phyloP scores from a whole-genome alignment of 768 basidiomycete genomes.

The Mrakia frigida region DNA sequence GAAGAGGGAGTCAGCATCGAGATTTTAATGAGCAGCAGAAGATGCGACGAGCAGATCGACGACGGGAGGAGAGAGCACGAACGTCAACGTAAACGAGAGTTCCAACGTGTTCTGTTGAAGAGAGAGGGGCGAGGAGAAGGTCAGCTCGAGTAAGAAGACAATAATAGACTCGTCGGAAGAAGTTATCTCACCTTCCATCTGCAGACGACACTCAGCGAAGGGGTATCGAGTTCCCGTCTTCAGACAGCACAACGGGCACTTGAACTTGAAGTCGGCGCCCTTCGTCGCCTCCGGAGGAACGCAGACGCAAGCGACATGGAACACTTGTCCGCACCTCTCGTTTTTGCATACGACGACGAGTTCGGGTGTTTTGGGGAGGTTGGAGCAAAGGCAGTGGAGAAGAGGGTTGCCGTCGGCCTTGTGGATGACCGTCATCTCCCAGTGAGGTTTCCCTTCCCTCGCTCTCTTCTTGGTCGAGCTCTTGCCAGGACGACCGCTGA shows the following conservation, averaged over 20 bases:
- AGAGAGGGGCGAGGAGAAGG: no score
- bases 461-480: constrained; percentile 3
- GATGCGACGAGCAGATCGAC: neutral
- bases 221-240: constrained; percentile 66
- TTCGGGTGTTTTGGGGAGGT: constrained; percentile 30
- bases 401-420: no score
- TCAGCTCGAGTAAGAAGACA: no score
- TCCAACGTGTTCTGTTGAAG: neutral
- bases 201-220: constrained; percentile 50
- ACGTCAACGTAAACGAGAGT: neutral
- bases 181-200: constrained; percentile 53
- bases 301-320: constrained; percentile 39
- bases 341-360: constrained; percentile 32
- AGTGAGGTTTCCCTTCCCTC: constrained; percentile 23
- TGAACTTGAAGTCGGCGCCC: neutral
- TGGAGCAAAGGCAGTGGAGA: constrained; percentile 21
- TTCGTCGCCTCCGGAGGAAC: constrained; percentile 40
- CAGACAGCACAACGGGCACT: constrained; percentile 70
- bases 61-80: neutral
- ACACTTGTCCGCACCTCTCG: constrained; percentile 37
- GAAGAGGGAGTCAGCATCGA: neutral
- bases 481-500: neutral
- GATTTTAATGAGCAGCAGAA: no score
- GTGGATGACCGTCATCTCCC: constrained; percentile 27
- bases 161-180: no score